Conservation (phyloP, 352 stramenopile genomes). For the Phytophthora rubi region DNA sequence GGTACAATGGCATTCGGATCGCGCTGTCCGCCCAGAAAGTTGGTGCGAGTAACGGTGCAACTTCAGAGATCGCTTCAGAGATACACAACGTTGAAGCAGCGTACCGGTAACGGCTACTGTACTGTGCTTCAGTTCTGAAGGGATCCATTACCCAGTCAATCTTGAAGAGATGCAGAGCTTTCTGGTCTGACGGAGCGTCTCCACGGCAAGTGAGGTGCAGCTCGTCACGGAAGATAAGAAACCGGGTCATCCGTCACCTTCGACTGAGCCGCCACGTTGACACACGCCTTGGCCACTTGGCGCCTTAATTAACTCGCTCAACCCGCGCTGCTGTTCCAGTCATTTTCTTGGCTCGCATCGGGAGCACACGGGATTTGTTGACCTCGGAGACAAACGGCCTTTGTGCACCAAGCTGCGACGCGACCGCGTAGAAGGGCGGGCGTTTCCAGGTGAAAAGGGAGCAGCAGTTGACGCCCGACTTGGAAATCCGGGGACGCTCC, state of each 20-base stretch:
- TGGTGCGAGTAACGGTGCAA: neutral
- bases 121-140: neutral
- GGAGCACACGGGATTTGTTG: conserved; percentile 27
- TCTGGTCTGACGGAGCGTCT: neutral
- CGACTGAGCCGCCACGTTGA: neutral
- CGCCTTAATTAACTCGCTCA: conserved; percentile 11
- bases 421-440: neutral
- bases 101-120: conserved; percentile 1
- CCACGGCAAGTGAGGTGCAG: neutral
- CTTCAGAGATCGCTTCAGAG: conserved; percentile 3
- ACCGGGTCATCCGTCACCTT: conserved; percentile 6
- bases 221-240: conserved; percentile 7
- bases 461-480: neutral
- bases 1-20: neutral
- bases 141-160: conserved; percentile 3
- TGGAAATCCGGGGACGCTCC: conserved; percentile 9
- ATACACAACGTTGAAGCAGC: conserved; percentile 12
- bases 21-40: neutral
- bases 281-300: conserved; percentile 5
- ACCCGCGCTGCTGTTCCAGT: conserved; percentile 27
- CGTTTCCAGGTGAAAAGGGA: conserved; percentile 19
- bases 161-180: conserved; percentile 7
- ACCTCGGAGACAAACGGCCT: neutral
- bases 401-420: conserved; percentile 10
- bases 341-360: conserved; percentile 23